Percentiles rank a stretch among this genome's conserved stretches.
Evolutionary conservation across 257 asterid species (phyloP).

Genomic region (Nicotiana otophora): DNA sequence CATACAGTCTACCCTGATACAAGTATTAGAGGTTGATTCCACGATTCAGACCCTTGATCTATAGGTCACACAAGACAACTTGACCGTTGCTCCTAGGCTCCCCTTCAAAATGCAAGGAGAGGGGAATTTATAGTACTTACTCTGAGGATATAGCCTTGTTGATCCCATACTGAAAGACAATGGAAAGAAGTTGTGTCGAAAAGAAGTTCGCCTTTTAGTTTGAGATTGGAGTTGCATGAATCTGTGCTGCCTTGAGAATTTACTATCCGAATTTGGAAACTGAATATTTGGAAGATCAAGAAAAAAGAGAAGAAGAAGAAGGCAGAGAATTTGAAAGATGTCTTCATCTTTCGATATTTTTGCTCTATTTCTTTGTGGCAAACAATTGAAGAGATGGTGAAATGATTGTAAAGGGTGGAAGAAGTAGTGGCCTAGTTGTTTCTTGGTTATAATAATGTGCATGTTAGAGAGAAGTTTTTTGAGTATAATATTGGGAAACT

Average conservation of each 20-base stretch:
- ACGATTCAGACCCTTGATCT: too few species aligned
- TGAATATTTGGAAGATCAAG: not conserved
- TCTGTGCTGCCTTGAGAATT: slow-evolving; percentile 43
- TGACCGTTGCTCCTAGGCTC: too few species aligned
- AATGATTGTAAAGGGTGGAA: not conserved
- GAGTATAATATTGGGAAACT: not conserved
- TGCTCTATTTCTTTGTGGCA: not conserved
- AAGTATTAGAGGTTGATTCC: too few species aligned
- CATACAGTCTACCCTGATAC: too few species aligned
- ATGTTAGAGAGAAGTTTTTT: not conserved
- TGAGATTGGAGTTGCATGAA: slow-evolving; percentile 49
- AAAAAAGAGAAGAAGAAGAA: slow-evolving; percentile 5
- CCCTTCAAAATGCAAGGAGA: too few species aligned
- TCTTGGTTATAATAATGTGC: not conserved
- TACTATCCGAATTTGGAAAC: slow-evolving; percentile 17
- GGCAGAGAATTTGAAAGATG: slow-evolving; percentile 14
- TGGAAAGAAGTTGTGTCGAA: slow-evolving; percentile 53
- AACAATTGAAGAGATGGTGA: not conserved
- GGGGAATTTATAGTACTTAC: slow-evolving; percentile 32
- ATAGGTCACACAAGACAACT: too few species aligned
- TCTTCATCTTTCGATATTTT: slow-evolving; percentile 21
- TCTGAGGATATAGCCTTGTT: slow-evolving; percentile 63
- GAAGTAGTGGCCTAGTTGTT: not conserved
- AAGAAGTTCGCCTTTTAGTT: slow-evolving; percentile 25
- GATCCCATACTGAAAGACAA: slow-evolving; percentile 57